Evolutionary conservation across 768 basidiomycete species (phyloP).

Genomic region (Rhizopogon salebrosus): DNA sequence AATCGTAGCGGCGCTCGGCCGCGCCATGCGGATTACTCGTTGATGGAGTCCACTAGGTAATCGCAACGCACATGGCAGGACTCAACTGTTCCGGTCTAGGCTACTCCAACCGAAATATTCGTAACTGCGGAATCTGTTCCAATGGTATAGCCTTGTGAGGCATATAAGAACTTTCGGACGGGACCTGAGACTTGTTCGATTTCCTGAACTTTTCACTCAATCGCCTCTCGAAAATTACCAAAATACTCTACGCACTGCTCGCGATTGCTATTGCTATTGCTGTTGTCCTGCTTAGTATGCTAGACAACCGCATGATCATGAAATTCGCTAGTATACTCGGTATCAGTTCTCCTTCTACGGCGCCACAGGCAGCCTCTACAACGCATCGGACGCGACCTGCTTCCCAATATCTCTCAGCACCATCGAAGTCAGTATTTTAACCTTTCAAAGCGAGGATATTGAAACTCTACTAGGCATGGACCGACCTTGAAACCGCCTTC

Average conservation of each 20-base stretch:
- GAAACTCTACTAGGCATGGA: slow-evolving; percentile 6
- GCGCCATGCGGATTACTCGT: slow-evolving; percentile 8
- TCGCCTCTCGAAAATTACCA: slow-evolving; percentile 11
- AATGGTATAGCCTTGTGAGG: slow-evolving; percentile 22
- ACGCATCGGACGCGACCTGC: slow-evolving; percentile 14
- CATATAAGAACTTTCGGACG: slow-evolving; percentile 19
- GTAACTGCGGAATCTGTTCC: slow-evolving; percentile 7
- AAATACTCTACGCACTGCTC: slow-evolving; percentile 22
- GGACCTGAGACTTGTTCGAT: background rate
- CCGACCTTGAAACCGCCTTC: slow-evolving; percentile 12
- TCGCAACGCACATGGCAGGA: slow-evolving; percentile 16
- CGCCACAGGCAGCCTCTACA: slow-evolving; percentile 14
- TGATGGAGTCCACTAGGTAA: slow-evolving; percentile 1
- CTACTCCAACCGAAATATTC: slow-evolving; percentile 10
- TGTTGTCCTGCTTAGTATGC: slow-evolving; percentile 23
- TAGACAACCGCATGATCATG: slow-evolving; percentile 29
- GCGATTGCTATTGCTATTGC: slow-evolving; percentile 11
- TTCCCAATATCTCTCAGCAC: slow-evolving; percentile 17
- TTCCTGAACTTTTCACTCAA: slow-evolving; percentile 3
- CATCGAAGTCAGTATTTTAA: slow-evolving; percentile 12
- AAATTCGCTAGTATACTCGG: slow-evolving; percentile 24
- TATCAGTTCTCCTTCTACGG: slow-evolving; percentile 15
- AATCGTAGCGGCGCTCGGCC: background rate
- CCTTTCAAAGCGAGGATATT: background rate
- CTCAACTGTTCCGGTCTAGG: background rate